Percentiles rank a stretch among this genome's conserved stretches.
These are phyloP conservation scores for Ensete ventricosum DNA, from an alignment of 176 grass and related monocot species.

Conservation along the genomic window DNA sequence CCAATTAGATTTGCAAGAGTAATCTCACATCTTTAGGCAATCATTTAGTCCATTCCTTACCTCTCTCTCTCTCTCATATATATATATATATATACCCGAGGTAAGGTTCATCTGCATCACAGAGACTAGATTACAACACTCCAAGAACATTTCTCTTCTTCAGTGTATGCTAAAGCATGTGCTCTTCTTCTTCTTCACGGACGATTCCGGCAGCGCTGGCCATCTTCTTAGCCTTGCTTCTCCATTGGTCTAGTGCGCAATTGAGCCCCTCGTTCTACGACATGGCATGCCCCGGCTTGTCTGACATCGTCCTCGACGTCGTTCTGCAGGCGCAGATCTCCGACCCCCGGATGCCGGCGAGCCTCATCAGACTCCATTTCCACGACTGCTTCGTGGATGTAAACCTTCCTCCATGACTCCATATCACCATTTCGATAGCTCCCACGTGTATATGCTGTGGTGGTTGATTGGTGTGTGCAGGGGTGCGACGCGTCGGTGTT, in stretches of 20 bases:
- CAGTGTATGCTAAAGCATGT: too few species aligned
- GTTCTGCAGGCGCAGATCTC: slow-evolving; percentile 12
- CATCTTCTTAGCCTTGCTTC: slow-evolving; percentile 10
- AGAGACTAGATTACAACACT: too few species aligned
- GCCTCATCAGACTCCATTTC: slow-evolving; percentile 13
- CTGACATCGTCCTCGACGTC: not conserved
- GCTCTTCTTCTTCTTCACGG: too few species aligned
- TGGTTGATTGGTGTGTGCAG: slow-evolving; percentile 15
- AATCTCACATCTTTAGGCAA: too few species aligned
- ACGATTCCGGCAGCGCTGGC: not conserved
- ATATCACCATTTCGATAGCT: too few species aligned
- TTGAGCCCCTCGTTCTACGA: slow-evolving; percentile 16
- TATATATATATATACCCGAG: too few species aligned
- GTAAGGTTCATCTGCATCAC: too few species aligned
- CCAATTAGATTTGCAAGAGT: too few species aligned
- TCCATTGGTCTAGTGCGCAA: not conserved
- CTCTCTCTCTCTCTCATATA: too few species aligned
- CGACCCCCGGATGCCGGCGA: slow-evolving; percentile 14
- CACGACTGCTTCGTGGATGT: slow-evolving; percentile 20
- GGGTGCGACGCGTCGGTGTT: slow-evolving; percentile 82
- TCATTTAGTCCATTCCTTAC: too few species aligned
- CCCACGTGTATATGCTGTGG: too few species aligned
- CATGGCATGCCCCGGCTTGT: slow-evolving; percentile 7
- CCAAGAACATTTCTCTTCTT: too few species aligned
- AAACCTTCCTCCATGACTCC: not conserved